Conservation (phyloP, 2,329 filamentous ascomycete genomes). For the Pseudogymnoascus pannorum region DNA sequence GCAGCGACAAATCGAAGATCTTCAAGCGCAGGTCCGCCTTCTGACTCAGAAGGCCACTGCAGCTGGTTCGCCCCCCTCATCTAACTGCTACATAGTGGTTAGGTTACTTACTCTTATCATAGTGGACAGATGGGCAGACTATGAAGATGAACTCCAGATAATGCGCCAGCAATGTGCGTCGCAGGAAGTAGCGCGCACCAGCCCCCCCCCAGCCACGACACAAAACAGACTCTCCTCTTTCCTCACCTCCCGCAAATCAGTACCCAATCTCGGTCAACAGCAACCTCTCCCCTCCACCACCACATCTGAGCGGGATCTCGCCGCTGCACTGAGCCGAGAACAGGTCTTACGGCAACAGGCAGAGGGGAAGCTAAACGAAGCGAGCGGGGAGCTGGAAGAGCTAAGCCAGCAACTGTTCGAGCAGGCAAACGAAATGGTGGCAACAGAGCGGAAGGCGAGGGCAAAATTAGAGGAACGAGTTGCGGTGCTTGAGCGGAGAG, state of each 20-base stretch:
- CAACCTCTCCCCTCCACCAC: constrained; percentile 18
- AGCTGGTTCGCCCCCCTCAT: constrained; percentile 37
- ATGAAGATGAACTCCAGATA: constrained; percentile 66
- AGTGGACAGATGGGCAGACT: constrained; percentile 64
- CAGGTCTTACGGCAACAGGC: constrained; percentile 59
- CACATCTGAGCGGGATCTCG: constrained; percentile 40
- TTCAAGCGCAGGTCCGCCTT: constrained; percentile 62
- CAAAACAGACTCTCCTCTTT: constrained; percentile 36
- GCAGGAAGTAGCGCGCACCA: constrained; percentile 35
- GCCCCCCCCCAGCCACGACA: constrained; percentile 22
- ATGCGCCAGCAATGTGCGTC: constrained; percentile 39
- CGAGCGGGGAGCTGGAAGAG: constrained; percentile 70
- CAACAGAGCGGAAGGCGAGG: constrained; percentile 62
- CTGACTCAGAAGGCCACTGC: constrained; percentile 65
- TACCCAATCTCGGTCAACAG: constrained; percentile 29
- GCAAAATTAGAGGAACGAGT: constrained; percentile 66
- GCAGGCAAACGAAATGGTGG: constrained; percentile 84
- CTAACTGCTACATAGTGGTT: constrained; percentile 7
- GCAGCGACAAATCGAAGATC: constrained; percentile 56
- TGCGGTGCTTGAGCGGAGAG: constrained; percentile 59
- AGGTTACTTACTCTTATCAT: constrained; percentile 23
- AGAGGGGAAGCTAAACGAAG: constrained; percentile 58
- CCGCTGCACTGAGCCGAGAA: constrained; percentile 58
- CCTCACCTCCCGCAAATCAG: constrained; percentile 42
- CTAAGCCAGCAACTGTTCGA: constrained; percentile 68